Evolutionary conservation across 257 asterid species (phyloP).

Genomic region (Nicotiana undulata): DNA sequence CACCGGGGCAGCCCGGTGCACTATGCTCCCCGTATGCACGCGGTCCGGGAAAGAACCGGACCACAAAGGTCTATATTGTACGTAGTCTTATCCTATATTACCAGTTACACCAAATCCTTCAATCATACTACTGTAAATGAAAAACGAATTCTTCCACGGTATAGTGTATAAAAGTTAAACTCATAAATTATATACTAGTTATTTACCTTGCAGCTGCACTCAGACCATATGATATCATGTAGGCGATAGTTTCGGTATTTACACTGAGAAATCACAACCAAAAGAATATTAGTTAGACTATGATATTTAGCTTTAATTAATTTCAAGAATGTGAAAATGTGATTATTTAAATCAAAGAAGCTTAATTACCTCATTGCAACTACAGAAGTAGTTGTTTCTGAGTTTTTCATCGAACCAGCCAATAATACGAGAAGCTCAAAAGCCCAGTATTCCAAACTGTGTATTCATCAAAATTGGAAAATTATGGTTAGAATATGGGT

Average conservation of each 20-base stretch:
- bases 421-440: conserved; percentile 75
- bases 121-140: too few species aligned
- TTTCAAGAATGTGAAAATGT: not conserved
- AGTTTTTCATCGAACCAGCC: conserved; percentile 80
- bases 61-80: too few species aligned
- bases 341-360: not conserved
- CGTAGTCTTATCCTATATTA: too few species aligned
- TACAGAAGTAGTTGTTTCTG: conserved; percentile 61
- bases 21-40: accelerated
- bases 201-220: conserved; percentile 81
- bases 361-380: conserved; percentile 72
- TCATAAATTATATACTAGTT: too few species aligned
- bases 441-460: conserved; percentile 86
- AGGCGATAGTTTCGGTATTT: conserved; percentile 35
- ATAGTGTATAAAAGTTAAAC: too few species aligned
- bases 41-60: too few species aligned
- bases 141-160: too few species aligned
- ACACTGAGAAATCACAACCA: conserved; percentile 20
- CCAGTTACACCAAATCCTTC: too few species aligned
- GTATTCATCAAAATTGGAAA: not conserved
- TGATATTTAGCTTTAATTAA: not conserved
- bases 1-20: too few species aligned
- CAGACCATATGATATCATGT: conserved; percentile 61
- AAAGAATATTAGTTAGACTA: not conserved
- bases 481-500: too few species aligned